phyloP scores from a whole-genome alignment of 805 yeast genomes.

The Spathaspora sp. region DNA sequence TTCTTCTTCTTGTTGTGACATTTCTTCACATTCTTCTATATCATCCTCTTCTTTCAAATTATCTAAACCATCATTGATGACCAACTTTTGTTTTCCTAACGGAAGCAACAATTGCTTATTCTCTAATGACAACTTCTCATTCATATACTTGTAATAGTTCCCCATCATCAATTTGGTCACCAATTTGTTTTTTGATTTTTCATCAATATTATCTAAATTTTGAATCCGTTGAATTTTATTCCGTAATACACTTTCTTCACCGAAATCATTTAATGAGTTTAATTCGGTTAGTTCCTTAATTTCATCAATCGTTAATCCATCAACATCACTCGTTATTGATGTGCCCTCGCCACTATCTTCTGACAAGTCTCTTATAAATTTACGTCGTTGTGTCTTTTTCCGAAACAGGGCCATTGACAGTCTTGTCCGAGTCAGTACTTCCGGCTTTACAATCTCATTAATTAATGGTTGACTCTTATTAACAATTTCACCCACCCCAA shows the following conservation, averaged over 20 bases:
- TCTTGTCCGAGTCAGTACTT: constrained; percentile 9
- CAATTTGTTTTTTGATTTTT: constrained; percentile 44
- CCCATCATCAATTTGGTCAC: constrained; percentile 70
- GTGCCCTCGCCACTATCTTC: constrained; percentile 9
- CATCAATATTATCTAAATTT: constrained; percentile 29
- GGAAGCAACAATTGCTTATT: constrained; percentile 10
- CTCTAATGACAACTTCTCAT: constrained; percentile 22
- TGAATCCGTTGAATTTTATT: constrained; percentile 47
- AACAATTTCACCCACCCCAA: constrained; percentile 48
- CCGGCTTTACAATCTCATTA: constrained; percentile 51
- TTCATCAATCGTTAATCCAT: constrained; percentile 33
- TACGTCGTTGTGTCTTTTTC: constrained; percentile 6
- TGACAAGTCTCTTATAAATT: constrained; percentile 10
- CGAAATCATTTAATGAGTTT: constrained; percentile 33
- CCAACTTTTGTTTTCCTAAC: constrained; percentile 15
- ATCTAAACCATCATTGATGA: constrained; percentile 9
- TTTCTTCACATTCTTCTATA: constrained; percentile 6
- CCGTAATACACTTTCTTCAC: constrained; percentile 37
- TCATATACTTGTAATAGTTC: constrained; percentile 51
- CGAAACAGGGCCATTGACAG: constrained; percentile 1
- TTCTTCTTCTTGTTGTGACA: constrained; percentile 3
- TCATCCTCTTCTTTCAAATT: constrained; percentile 5
- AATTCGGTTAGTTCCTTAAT: constrained; percentile 33
- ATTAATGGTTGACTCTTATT: constrained; percentile 47
- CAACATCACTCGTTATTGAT: constrained; percentile 21